A percentile compares a stretch with the other conserved stretches of the same genome.
Conservation (phyloP, 306 rosid species). For the Delonix regia region DNA sequence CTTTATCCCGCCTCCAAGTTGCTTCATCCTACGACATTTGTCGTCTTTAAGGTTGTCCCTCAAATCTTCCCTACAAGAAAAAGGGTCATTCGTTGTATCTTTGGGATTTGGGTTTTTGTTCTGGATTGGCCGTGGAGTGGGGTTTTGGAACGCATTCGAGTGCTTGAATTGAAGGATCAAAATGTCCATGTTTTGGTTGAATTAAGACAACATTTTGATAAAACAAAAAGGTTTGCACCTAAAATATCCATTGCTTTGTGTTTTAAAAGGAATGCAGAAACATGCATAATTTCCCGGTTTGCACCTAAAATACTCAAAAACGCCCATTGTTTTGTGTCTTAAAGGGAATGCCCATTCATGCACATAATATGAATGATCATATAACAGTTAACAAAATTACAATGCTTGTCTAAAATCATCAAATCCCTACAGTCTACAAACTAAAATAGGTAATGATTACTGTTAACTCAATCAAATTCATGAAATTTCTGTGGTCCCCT, state of each 20-base stretch:
- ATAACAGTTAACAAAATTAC: too few relatives aligned
- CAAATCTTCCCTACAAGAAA: not conserved
- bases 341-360: too few relatives aligned
- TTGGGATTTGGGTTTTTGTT: not conserved
- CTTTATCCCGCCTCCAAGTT: conserved; percentile 6
- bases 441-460: too few relatives aligned
- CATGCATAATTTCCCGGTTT: not conserved
- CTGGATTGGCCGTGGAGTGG: not conserved
- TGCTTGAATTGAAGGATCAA: not conserved
- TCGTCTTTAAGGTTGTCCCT: not conserved
- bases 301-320: too few relatives aligned
- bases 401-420: too few relatives aligned
- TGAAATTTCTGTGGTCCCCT: too few relatives aligned
- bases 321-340: too few relatives aligned
- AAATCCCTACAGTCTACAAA: too few relatives aligned
- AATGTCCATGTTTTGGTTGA: not conserved
- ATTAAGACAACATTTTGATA: too few relatives aligned
- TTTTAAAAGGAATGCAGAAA: not conserved
- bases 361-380: too few relatives aligned
- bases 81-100: not conserved
- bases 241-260: not conserved
- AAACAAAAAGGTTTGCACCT: not conserved
- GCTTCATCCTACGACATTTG: not conserved
- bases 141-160: not conserved
- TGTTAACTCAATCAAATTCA: too few relatives aligned